phyloP scores from a whole-genome alignment of 192 early-diverging fungal species.

The Coemansia sp. region DNA sequence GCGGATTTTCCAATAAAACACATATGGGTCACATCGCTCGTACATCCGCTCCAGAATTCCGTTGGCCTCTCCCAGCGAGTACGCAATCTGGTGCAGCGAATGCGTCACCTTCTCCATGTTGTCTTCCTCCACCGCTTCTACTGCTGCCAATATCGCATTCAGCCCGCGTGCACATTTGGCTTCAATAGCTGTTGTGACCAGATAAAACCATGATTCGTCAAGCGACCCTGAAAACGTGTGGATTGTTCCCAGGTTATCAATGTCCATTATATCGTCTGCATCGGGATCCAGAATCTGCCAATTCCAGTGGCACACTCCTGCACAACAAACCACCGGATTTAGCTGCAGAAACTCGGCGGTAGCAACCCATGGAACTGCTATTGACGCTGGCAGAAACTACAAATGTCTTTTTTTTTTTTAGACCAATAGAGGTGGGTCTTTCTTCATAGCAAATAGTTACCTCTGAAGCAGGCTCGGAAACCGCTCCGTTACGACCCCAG shows the following conservation, averaged over 20 bases:
- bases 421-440: too few species aligned
- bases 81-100: constrained; percentile 58
- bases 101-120: constrained; percentile 47
- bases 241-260: constrained; percentile 74
- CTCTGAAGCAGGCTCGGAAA: constrained; percentile 58
- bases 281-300: constrained; percentile 74
- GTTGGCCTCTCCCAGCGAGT: constrained; percentile 57
- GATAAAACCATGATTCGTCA: constrained; percentile 98
- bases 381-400: constrained; percentile 64
- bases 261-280: constrained; percentile 67
- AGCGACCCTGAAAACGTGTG: constrained; percentile 81
- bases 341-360: constrained; percentile 71
- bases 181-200: constrained; percentile 88
- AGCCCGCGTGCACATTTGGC: constrained; percentile 67
- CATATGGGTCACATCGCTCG: constrained; percentile 90
- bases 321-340: constrained; percentile 86
- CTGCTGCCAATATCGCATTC: constrained; percentile 66
- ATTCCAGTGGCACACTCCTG: constrained; percentile 88
- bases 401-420: too few species aligned
- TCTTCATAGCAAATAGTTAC: constrained; percentile 32
- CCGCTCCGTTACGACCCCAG: constrained; percentile 79
- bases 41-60: constrained; percentile 72
- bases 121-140: constrained; percentile 60
- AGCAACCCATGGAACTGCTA: constrained; percentile 83
- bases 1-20: constrained; percentile 92